Base-by-base conservation (phyloP, 345 rosid species). In the Salix dunnii region DNA sequence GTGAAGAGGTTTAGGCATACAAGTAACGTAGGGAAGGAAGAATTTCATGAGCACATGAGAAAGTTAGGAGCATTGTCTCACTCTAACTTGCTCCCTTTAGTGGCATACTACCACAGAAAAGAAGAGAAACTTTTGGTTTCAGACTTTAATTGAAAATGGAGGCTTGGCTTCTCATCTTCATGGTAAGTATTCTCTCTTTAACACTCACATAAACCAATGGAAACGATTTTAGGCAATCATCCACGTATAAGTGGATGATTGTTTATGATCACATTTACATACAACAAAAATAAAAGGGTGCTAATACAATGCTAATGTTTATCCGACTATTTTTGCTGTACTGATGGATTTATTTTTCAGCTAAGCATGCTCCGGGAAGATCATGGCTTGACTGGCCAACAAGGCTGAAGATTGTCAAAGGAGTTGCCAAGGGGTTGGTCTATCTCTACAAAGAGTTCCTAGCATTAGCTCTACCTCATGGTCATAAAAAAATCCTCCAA, bases 131-230 rank as follows among this genome's bases (percentile, higher is more conserved):
- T 92, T 76, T 76, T 92, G 83, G 86, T 93, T 31, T 88, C 90
- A 38, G 90, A 90, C 76, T n/a, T 93, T 79, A 66, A 81, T 87
- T 64, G 78, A 84, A 14, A 90, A 88, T 74, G 94, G 94, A 3
- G 91, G 97, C 85, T 85, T 92, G 82, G 99, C 97, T 1, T 85
- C 85, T 74, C 94, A 87, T 84, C 97, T 92, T 63, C 97, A 93
- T 61, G 88, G 97, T 90, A 63, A 43, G 33, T 7, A 60, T 58
- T 69, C 43, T 16, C 27, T 23, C 28, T 31, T 2, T 17, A 23
- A n/a, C 1, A 6, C 36, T 68, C 35, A 36, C 49, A 31, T n/a
- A 18, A 0, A 23, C 42, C 9, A 4, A 63, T 10, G 20, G 35
- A n/a, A 25, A 40, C 12, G 12, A 40, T 7, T 40, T 40, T 40